These are phyloP conservation scores for Solanum ossicruentum DNA, from an alignment of 257 asterid species.

Conservation along the genomic window DNA sequence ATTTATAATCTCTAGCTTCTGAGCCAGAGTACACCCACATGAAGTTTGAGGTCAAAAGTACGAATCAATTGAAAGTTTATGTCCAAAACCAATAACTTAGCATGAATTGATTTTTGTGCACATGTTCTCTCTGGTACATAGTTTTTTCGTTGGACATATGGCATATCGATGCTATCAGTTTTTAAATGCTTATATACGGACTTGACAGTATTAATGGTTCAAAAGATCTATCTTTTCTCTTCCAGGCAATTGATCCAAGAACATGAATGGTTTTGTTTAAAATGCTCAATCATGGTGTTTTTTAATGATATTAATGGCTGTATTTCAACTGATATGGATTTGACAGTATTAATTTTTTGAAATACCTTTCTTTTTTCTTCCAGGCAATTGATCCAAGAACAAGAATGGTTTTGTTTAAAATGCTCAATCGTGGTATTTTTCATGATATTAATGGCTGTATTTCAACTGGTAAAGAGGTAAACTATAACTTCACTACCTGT, in stretches of 20 bases:
- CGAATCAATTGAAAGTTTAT: neutral
- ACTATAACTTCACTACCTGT: neutral
- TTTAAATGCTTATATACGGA: neutral
- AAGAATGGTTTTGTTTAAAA: constrained; percentile 89
- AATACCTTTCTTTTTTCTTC: constrained; percentile 9
- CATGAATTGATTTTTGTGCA: neutral
- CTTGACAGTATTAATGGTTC: neutral
- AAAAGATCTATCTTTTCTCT: constrained; percentile 7
- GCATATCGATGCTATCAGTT: neutral
- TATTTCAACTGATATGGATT: constrained; percentile 55
- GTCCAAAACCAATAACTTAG: neutral
- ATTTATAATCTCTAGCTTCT: neutral
- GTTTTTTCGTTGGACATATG: neutral
- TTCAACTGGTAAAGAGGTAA: constrained; percentile 97
- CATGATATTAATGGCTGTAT: constrained; percentile 92
- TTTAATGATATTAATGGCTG: constrained; percentile 91
- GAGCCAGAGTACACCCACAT: neutral
- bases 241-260: constrained; percentile 96
- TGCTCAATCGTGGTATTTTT: constrained; percentile 76
- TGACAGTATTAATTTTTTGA: neutral
- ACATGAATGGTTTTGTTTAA: constrained; percentile 94
- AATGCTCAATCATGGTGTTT: constrained; percentile 69
- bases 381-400: constrained; percentile 99
- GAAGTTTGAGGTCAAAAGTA: neutral
- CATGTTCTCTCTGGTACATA: neutral